A percentile compares a stretch with the other conserved stretches of the same genome.
Evolutionary conservation across 441 rosid species (phyloP).

Genomic region (Gossypium lobatum): DNA sequence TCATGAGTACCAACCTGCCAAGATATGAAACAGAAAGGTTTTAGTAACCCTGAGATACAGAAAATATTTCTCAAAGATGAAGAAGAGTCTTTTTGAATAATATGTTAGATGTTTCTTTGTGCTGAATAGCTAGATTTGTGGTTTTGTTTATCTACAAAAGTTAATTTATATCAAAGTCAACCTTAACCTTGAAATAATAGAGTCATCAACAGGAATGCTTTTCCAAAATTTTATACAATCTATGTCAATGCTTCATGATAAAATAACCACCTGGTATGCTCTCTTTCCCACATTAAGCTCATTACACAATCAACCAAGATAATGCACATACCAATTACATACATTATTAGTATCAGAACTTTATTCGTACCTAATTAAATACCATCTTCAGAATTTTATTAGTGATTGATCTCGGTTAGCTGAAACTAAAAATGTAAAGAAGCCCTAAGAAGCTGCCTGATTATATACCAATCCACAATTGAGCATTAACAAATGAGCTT

Average conservation of each 20-base stretch:
- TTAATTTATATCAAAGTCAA: neutral
- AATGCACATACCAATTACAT: neutral
- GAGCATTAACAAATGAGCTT: neutral
- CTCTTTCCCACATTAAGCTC: neutral
- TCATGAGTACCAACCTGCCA: constrained; percentile 20
- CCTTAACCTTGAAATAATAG: neutral
- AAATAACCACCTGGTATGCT: neutral
- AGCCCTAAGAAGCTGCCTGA: neutral
- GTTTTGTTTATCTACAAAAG: neutral
- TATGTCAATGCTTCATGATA: neutral
- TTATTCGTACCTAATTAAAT: neutral
- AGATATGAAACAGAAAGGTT: neutral
- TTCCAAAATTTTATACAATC: neutral
- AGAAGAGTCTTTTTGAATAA: neutral
- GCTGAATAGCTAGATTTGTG: neutral
- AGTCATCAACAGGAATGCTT: neutral
- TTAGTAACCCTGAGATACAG: neutral
- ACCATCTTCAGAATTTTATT: neutral
- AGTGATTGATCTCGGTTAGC: neutral
- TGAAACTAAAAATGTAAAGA: neutral
- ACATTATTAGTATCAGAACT: neutral
- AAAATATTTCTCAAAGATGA: neutral
- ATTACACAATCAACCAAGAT: neutral
- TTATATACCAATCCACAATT: neutral
- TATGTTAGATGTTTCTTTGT: neutral